Conservation (phyloP, 2,329 filamentous ascomycete genomes). For the Aaosphaeria pasadenensis region DNA sequence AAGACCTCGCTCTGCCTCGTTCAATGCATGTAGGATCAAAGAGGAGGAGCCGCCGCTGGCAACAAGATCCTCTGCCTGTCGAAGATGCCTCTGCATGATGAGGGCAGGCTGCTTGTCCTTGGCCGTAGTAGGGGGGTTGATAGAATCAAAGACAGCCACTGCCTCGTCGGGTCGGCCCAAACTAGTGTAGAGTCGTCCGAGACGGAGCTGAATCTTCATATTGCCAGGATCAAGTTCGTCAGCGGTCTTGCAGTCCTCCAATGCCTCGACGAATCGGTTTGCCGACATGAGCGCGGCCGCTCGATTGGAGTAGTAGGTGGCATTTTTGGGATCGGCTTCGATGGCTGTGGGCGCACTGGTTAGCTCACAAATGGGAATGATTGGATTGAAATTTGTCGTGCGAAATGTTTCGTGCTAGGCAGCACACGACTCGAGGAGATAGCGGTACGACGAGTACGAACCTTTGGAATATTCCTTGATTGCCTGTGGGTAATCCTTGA, state of each 20-base stretch:
- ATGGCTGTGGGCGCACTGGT: conserved; percentile 64
- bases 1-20: conserved; percentile 81
- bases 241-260: conserved; percentile 83
- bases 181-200: conserved; percentile 86
- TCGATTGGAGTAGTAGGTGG: conserved; percentile 91
- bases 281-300: conserved; percentile 92
- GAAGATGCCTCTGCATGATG: conserved; percentile 80
- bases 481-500: conserved; percentile 81
- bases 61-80: conserved; percentile 74
- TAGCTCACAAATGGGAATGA: conserved; percentile 11
- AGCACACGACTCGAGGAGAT: conserved; percentile 10
- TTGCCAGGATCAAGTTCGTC: conserved; percentile 82
- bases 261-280: conserved; percentile 71
- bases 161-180: conserved; percentile 86
- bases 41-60: conserved; percentile 75
- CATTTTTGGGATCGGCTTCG: conserved; percentile 77
- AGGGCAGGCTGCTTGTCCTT: conserved; percentile 83
- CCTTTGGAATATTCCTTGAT: conserved; percentile 95
- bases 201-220: conserved; percentile 79
- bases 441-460: conserved; percentile 43
- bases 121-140: conserved; percentile 74
- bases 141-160: conserved; percentile 74
- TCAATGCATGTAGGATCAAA: conserved; percentile 88
- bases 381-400: conserved; percentile 6
- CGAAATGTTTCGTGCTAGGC: conserved; percentile 9